Evolutionary conservation across 75 land plant species (phyloP).

Genomic region (Sequoiadendron giganteum): DNA sequence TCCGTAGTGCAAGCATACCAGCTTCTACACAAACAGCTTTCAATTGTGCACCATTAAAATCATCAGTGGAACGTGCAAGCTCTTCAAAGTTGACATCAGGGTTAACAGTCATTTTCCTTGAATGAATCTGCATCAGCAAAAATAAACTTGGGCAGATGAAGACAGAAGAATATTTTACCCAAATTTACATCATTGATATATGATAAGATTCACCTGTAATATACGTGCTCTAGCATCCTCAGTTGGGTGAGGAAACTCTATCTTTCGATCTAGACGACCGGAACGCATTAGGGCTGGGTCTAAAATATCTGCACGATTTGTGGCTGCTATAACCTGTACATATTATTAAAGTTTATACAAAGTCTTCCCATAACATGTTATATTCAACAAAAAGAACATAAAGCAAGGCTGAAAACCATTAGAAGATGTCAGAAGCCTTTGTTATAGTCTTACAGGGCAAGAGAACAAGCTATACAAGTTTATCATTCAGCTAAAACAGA

Average conservation of each 20-base stretch:
- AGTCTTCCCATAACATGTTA: background rate
- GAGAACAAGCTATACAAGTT: background rate
- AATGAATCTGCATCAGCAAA: constrained; percentile 72
- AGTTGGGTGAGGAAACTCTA: constrained; percentile 96
- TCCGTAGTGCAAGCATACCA: constrained; percentile 95
- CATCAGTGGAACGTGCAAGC: constrained; percentile 96
- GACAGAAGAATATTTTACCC: background rate
- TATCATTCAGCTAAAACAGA: background rate
- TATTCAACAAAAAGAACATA: background rate
- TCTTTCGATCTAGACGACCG: constrained; percentile 92
- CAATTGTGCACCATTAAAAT: constrained; percentile 97
- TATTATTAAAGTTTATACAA: background rate
- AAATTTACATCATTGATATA: background rate
- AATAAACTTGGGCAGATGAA: background rate
- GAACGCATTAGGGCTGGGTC: constrained; percentile 99
- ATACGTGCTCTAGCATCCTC: constrained; percentile 99
- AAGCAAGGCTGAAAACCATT: background rate
- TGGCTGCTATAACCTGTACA: constrained; percentile 94
- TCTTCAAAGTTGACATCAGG: constrained; percentile 99
- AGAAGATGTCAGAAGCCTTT: background rate
- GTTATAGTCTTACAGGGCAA: background rate
- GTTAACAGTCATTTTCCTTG: constrained; percentile 93
- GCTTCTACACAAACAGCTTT: constrained; percentile 99
- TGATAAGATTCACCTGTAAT: constrained; percentile 62
- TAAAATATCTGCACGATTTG: constrained; percentile 96